These are phyloP conservation scores for Amanita exitialis DNA, from an alignment of 768 basidiomycete species.

Conservation along the genomic window DNA sequence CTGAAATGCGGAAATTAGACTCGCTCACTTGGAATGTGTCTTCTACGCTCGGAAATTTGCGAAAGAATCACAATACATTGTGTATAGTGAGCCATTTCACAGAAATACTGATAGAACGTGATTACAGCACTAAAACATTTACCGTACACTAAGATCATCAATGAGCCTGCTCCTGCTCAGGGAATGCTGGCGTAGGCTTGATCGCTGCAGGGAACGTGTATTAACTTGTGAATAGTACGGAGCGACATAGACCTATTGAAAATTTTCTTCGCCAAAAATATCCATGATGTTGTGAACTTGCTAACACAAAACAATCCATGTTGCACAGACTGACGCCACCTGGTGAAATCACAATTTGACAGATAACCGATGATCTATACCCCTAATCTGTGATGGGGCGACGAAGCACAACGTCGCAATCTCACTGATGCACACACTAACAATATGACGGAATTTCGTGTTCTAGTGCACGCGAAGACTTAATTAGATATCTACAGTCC, in stretches of 20 bases:
- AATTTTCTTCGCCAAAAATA: no score
- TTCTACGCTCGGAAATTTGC: background rate
- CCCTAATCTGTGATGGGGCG: no score
- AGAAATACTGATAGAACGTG: background rate
- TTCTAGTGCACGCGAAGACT: background rate
- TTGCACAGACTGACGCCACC: no score
- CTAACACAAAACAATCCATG: no score
- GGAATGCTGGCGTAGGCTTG: background rate
- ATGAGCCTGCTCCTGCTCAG: background rate
- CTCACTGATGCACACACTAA: background rate
- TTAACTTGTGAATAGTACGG: background rate
- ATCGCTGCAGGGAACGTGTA: background rate
- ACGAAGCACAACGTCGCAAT: no score
- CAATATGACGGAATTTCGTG: no score
- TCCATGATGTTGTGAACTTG: no score
- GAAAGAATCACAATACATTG: background rate
- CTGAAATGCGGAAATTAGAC: background rate
- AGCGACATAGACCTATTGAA: no score
- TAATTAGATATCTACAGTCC: slow-evolving; percentile 42
- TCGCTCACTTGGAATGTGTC: background rate
- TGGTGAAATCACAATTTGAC: no score
- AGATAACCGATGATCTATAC: no score
- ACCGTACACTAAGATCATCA: background rate
- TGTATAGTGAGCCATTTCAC: background rate
- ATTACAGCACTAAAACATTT: background rate